Percentiles rank a stretch among this genome's conserved stretches.
Evolutionary conservation across 805 yeast species (phyloP).

Genomic region (Myxozyma lipomycoides): DNA sequence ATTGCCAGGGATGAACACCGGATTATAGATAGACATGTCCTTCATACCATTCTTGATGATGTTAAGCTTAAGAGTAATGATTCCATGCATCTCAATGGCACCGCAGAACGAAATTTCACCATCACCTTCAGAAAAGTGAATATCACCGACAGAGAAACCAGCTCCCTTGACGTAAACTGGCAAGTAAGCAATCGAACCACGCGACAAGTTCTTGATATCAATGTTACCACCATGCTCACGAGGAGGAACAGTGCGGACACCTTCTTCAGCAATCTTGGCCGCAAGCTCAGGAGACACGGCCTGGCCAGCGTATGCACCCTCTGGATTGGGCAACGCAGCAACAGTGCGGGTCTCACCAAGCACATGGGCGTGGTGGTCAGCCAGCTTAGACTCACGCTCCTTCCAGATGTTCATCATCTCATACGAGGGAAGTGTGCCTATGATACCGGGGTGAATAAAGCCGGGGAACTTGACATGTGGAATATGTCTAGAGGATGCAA

Average conservation of each 20-base stretch:
- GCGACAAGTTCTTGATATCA: conserved; percentile 48
- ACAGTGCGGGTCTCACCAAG: conserved; percentile 33
- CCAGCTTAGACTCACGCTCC: conserved; percentile 42
- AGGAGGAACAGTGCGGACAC: conserved; percentile 50
- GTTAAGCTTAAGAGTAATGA: conserved; percentile 43
- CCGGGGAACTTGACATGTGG: conserved; percentile 52
- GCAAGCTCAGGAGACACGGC: conserved; percentile 37
- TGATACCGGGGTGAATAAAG: conserved; percentile 49
- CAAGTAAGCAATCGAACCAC: conserved; percentile 48
- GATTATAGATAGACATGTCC: conserved; percentile 43
- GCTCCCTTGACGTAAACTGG: conserved; percentile 50
- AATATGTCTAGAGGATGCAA: conserved; percentile 48
- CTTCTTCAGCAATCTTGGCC: conserved; percentile 40
- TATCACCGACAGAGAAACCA: conserved; percentile 47
- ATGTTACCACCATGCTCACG: conserved; percentile 52
- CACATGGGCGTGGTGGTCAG: conserved; percentile 32
- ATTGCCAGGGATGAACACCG: conserved; percentile 48
- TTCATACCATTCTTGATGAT: conserved; percentile 46
- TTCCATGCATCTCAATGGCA: conserved; percentile 52
- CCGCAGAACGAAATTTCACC: conserved; percentile 56
- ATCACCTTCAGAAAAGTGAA: conserved; percentile 54
- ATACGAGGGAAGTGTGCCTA: conserved; percentile 49
- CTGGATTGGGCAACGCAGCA: conserved; percentile 43
- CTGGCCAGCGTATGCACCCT: conserved; percentile 43
- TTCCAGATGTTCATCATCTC: conserved; percentile 47